phyloP scores from a whole-genome alignment of 352 stramenopile genomes.

The Poterioochromonas sp. region DNA sequence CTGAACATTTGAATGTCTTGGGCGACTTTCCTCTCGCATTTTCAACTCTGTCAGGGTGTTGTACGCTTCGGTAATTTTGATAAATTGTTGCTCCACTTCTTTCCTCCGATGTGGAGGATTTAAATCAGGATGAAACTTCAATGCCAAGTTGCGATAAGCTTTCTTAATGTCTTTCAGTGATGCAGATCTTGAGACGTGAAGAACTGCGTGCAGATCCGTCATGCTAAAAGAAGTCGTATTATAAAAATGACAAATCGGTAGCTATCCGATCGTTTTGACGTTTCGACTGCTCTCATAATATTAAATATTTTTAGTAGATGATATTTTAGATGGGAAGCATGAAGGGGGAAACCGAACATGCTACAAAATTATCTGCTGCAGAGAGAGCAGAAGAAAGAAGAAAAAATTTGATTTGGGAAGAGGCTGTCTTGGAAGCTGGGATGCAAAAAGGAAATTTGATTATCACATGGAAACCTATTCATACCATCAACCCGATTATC shows the following conservation, averaged over 20 bases:
- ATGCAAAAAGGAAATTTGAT: background rate
- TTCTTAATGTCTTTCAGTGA: slow-evolving; percentile 92
- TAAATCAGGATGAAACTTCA: slow-evolving; percentile 90
- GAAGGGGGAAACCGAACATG: background rate
- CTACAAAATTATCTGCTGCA: background rate
- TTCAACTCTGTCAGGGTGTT: background rate
- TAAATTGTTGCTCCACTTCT: slow-evolving; percentile 5
- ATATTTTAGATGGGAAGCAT: too few relatives aligned
- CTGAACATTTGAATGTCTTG: background rate
- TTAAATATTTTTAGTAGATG: too few relatives aligned
- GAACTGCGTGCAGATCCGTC: slow-evolving; percentile 38
- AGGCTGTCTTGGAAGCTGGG: slow-evolving; percentile 2
- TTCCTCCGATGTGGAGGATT: too few relatives aligned
- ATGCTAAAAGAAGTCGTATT: too few relatives aligned
- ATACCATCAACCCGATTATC: slow-evolving; percentile 3
- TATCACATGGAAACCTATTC: background rate
- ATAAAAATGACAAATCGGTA: too few relatives aligned
- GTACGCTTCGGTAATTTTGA: background rate
- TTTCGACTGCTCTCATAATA: too few relatives aligned
- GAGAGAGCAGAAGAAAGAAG: background rate
- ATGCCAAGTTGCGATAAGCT: slow-evolving; percentile 82
- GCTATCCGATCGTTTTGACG: too few relatives aligned
- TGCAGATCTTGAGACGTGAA: slow-evolving; percentile 61
- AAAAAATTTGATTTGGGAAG: background rate
- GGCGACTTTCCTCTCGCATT: background rate